Base-by-base conservation (phyloP, 2,329 filamentous ascomycete genomes). In the Ophiostoma ulmi region DNA sequence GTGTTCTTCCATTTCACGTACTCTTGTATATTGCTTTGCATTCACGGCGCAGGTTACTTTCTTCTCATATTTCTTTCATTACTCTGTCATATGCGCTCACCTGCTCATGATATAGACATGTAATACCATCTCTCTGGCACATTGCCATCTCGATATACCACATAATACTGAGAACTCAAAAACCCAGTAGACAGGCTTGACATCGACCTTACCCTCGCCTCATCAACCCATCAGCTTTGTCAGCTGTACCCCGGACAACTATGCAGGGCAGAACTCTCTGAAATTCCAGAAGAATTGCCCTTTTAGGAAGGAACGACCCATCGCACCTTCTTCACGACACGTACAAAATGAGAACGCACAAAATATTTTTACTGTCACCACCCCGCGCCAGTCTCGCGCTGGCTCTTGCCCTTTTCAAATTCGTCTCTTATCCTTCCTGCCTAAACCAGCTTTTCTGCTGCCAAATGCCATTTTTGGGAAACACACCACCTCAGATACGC, bases 311-410 rank as follows among this genome's bases (percentile, higher is more conserved):
- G 68, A 69, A 67, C 68, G 44, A 52, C 38, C 35, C 48, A 36
- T 67, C 68, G 68, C 52, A 52, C 70, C 70, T 71, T 69, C 70
- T 68, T 71, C 63, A 7, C 63, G 61, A 64, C 20, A 20, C 61
- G 17, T 31, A 64, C 22, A 35, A 36, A 13, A 65, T 26, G 36
- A 39, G 6, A 22, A 41, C 36, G n/a, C 17, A n/a, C 31, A 35
- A 61, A 67, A 38, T 48, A 38, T n/a, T 22, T 22, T 36, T 22
- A 20, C 8, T 17, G n/a, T 14, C 58, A 14, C 13, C 58, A 35
- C 63, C 63, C 63, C 35, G 63, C 52, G 52, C n/a, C 20, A n/a
- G n/a, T n/a, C 52, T n/a, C 52, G 22, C 36, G 63, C 10, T 65
- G 61, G 35, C 35, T 22, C 20, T n/a, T 38, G 5, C 58, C 58